Evolutionary conservation across 129 eudicot species (phyloP), one percentile per base, ranked within the genome.

Genomic region (Scalesia atractyloides): DNA sequence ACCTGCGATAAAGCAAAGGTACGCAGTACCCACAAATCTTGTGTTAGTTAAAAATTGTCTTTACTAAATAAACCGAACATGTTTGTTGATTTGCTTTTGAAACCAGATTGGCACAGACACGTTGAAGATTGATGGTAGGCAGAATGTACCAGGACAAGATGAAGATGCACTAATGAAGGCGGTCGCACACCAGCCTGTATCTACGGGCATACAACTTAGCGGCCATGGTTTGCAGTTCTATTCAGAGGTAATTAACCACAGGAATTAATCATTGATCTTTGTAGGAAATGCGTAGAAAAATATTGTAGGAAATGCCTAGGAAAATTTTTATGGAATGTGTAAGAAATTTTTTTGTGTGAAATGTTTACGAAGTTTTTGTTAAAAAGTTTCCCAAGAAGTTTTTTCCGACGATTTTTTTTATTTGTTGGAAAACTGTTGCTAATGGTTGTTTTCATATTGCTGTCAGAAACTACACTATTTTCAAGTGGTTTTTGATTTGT

Each of bases 101-200:
- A 30, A 30, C 66, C 76, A 90, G 97, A 78, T 19, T 58, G 85
- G 81, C 15, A 34, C 63, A 66, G 82, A 88, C 46, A 74, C 30
- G 2, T 89, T 80, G 5, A 26, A 85, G 36, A 85, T 89, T 48
- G 89, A 84, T 67, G 89, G 87, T 50, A 80, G 80, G 18, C 88
- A 84, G 57, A 53, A 80, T 64, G 77, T 86, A 3, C 89, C 89
- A 43, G 18, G 18, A 60, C 78, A 75, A 49, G 71, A 84, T 39
- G 96, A 89, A 80, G 81, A 69, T 10, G 80, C 84, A 4, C 66
- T 86, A 18, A 63, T 80, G 54, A 84, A 89, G 81, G 92, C 92
- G 18, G 91, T 63, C 19, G 96, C 89, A 17, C 81, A 82, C 60
- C 92, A 89, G 61, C 92, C 92, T 13, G 52, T 89, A 4, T 63